Base-by-base conservation (phyloP, 2,329 filamentous ascomycete genomes). In the Neonectria faginata region DNA sequence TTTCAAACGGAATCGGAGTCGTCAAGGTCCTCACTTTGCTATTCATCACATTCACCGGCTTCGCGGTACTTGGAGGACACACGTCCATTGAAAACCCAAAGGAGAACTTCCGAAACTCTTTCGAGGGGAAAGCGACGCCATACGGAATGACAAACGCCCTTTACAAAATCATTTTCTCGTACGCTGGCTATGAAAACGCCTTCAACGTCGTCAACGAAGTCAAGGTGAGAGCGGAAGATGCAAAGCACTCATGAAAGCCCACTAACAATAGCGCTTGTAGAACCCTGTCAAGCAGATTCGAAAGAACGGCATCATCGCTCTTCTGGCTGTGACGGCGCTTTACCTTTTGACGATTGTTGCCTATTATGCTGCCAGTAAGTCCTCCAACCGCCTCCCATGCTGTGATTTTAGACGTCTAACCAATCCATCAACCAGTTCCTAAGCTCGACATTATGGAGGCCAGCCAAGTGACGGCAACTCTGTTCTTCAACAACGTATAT, bases 401-500 rank as follows among this genome's bases (percentile, higher is more conserved):
- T 10, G 14, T 18, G 10, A 6, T 9, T 44, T 16, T 10, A 16
- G 22, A 27, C 3, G 9, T 53, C 11, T 12, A 55, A 31, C 44
- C 25, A 39, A 53, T 14, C 12, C 12, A 20, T 9, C 16, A 9
- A 39, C 20, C 16, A 79, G 83, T 88, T 0, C 80, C 83, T 3
- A 86, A 86, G 62, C 77, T 81, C 10, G 81, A 85, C n/a, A 83
- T 89, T 27, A 67, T 81, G 1, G 73, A 77, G 0, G 86, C 86
- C 2, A 82, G 81, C 11, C 80, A 86, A 65, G 82, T 86, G 3
- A 84, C 85, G 0, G 87, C 87, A 0, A 80, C 82, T 36, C 73
- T 88, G 2, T 88, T 89, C 77, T 90, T 91, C 73, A 77, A 82
- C n/a, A 83, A 83, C 8, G 85, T 88, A 2, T 89, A 89, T 60